phyloP scores from a whole-genome alignment of 2,329 filamentous ascomycete species.

The Daldinia sp. region DNA sequence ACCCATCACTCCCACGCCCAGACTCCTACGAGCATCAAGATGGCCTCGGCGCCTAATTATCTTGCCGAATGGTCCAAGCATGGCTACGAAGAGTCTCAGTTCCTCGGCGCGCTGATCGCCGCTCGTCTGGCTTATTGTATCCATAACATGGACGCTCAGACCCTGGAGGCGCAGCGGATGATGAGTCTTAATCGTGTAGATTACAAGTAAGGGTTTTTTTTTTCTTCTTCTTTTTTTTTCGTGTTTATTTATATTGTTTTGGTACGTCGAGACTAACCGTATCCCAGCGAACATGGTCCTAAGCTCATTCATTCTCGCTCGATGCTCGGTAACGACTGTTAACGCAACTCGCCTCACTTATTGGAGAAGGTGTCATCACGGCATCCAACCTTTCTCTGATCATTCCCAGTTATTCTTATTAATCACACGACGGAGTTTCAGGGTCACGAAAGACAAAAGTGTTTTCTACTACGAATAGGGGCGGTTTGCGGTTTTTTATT shows the following conservation, averaged over 20 bases:
- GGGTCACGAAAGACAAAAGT: constrained; percentile 28
- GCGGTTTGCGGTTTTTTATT: not conserved
- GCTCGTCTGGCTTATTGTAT: constrained; percentile 69
- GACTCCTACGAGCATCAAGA: constrained; percentile 86
- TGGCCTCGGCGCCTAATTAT: constrained; percentile 80
- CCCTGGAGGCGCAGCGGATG: constrained; percentile 60
- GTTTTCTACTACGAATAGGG: constrained; percentile 1
- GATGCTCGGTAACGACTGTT: constrained; percentile 12
- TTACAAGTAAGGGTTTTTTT: constrained; percentile 62
- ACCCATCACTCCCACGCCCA: constrained; percentile 67
- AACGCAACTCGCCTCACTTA: not conserved
- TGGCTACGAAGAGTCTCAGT: constrained; percentile 80
- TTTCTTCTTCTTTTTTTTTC: not conserved
- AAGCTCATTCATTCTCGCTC: constrained; percentile 23
- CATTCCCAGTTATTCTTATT: not conserved
- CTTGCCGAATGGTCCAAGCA: constrained; percentile 90
- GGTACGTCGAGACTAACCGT: not conserved
- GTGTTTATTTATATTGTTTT: not conserved
- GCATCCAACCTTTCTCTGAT: not conserved
- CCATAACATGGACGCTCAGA: constrained; percentile 64
- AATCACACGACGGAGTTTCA: constrained; percentile 28
- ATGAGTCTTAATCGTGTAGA: constrained; percentile 67
- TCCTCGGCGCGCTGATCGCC: constrained; percentile 87
- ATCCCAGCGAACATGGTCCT: constrained; percentile 26
- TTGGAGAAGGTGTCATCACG: not conserved